Evolutionary conservation across 2,329 filamentous ascomycete genomes (phyloP).

Genomic region (Lachnellula suecica): DNA sequence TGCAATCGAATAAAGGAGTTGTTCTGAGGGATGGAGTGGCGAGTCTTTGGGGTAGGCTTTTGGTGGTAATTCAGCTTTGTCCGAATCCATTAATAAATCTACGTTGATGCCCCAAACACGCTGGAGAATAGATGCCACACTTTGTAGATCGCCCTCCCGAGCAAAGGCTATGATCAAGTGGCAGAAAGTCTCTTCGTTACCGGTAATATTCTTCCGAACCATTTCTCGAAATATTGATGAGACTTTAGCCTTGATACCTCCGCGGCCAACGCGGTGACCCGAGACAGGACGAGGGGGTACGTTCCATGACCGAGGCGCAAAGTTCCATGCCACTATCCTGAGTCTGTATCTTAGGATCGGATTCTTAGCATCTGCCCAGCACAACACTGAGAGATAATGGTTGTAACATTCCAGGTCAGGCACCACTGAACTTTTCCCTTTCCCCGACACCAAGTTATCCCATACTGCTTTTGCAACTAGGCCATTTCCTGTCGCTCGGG

Average conservation of each 20-base stretch:
- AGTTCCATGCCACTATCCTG: conserved; percentile 32
- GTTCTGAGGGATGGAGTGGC: conserved; percentile 55
- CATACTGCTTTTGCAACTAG: conserved; percentile 45
- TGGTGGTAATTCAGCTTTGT: conserved; percentile 30
- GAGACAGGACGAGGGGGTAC: conserved; percentile 16
- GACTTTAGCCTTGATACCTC: conserved; percentile 19
- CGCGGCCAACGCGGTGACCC: conserved; percentile 24
- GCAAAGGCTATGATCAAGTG: conserved; percentile 51
- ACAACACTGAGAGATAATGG: conserved; percentile 47
- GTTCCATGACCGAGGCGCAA: conserved; percentile 20
- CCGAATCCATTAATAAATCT: conserved; percentile 6
- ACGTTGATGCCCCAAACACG: conserved; percentile 51
- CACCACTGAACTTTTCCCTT: background rate
- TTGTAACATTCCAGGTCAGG: conserved; percentile 55
- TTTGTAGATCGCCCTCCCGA: conserved; percentile 49
- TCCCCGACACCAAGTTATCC: conserved; percentile 37
- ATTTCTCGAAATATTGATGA: conserved; percentile 46
- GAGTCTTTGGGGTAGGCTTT: conserved; percentile 44
- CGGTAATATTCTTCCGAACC: conserved; percentile 39
- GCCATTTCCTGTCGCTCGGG: conserved; percentile 45
- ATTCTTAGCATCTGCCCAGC: conserved; percentile 44
- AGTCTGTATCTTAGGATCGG: conserved; percentile 35
- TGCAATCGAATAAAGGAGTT: conserved; percentile 64
- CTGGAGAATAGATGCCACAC: conserved; percentile 47
- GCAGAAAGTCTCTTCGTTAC: conserved; percentile 52